Conservation (phyloP, 2,329 filamentous ascomycete species). For the Albophoma yamanashiensis region DNA sequence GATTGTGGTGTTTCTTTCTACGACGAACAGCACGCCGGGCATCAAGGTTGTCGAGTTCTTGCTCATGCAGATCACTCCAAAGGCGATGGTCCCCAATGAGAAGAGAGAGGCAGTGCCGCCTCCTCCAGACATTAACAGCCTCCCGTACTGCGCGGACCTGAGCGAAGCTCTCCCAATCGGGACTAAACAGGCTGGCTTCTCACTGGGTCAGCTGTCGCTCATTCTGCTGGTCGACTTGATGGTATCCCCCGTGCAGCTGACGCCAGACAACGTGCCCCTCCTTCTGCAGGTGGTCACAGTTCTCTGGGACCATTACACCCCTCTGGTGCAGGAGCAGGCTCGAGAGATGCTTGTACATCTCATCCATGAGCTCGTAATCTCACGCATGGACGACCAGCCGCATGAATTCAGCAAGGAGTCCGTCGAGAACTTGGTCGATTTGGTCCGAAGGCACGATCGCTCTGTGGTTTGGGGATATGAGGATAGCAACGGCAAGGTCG, state of each 20-base stretch:
- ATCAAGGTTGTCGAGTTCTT: conserved; percentile 92
- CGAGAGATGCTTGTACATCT: conserved; percentile 96
- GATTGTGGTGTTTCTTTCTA: conserved; percentile 91
- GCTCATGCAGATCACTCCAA: conserved; percentile 80
- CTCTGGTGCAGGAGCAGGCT: conserved; percentile 90
- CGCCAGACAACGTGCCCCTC: conserved; percentile 69
- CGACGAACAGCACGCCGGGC: conserved; percentile 60
- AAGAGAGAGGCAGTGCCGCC: conserved; percentile 59
- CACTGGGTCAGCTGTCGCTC: conserved; percentile 82
- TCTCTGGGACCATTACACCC: conserved; percentile 94
- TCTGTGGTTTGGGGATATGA: conserved; percentile 91
- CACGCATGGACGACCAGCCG: conserved; percentile 59
- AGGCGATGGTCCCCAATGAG: conserved; percentile 92
- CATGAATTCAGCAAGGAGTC: conserved; percentile 53
- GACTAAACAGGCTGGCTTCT: conserved; percentile 87
- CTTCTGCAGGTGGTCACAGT: conserved; percentile 86
- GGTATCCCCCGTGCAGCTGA: conserved; percentile 78
- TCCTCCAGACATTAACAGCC: conserved; percentile 59
- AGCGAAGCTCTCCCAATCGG: conserved; percentile 69
- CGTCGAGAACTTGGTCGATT: conserved; percentile 82
- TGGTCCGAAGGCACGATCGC: conserved; percentile 72
- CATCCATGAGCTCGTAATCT: conserved; percentile 89
- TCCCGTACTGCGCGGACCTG: conserved; percentile 88
- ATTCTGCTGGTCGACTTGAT: conserved; percentile 94
- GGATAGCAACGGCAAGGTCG: conserved; percentile 72